Conservation (phyloP, 1,284 basidiomycete genomes). For the Sporisorium reilianum region DNA sequence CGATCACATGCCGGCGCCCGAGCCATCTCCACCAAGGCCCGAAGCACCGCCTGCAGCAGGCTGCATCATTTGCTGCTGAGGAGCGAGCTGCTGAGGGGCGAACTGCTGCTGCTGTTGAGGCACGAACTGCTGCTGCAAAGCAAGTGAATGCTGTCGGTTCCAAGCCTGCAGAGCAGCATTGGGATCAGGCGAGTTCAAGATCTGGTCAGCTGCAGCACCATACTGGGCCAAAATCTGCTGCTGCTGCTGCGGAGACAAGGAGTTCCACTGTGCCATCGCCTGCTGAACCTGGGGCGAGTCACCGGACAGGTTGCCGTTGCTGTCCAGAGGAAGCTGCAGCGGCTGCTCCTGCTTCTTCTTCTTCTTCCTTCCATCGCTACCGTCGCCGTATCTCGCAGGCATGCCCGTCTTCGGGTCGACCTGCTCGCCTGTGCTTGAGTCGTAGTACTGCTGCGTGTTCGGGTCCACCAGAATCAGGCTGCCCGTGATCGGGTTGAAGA, state of each 20-base stretch:
- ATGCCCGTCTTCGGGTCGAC: constrained; percentile 40
- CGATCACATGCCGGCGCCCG: constrained; percentile 8
- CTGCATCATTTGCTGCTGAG: constrained; percentile 1
- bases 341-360: constrained; percentile 2
- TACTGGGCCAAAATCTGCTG: constrained; percentile 36
- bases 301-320: constrained; percentile 11
- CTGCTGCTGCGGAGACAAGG: constrained; percentile 35
- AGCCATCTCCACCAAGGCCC: too few species aligned
- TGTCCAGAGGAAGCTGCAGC: constrained; percentile 19
- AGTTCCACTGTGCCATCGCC: constrained; percentile 33
- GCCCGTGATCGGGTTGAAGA: constrained; percentile 45
- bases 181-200: constrained; percentile 33
- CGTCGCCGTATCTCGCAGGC: constrained; percentile 24
- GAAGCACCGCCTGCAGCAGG: constrained; percentile 5
- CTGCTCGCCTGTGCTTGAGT: constrained; percentile 36
- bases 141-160: constrained; percentile 5
- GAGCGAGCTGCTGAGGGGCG: not conserved
- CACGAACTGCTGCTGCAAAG: constrained; percentile 13
- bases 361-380: not conserved
- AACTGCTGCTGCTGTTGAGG: constrained; percentile 4
- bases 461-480: constrained; percentile 32
- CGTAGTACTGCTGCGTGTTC: constrained; percentile 29
- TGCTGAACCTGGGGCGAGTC: constrained; percentile 29
- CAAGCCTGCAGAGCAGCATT: constrained; percentile 31
- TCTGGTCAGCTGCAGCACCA: constrained; percentile 22